Evolutionary conservation across 768 basidiomycete species (phyloP), one percentile per base, ranked within the genome.

Genomic region (Rhizopogon rudus): DNA sequence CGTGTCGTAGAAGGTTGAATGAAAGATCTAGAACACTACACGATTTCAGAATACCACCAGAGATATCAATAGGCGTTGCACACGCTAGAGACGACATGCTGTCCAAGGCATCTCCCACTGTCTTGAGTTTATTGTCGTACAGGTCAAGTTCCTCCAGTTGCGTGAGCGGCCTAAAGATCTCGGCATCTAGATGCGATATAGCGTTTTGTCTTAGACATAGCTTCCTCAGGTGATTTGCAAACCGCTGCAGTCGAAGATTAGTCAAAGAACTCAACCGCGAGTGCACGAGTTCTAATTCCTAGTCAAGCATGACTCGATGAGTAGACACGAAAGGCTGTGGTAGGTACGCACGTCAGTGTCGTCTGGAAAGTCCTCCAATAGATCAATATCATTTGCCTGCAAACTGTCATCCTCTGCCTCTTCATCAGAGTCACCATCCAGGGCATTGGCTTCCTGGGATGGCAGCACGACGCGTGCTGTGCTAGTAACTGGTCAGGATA

Each of bases 61-160:
- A 31, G 52, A 6, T 46, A 28, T 33, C 6, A 39, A 40, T 17
- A 37, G 13, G 28, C 43, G 50, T 10, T 2, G 72, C 84, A 62
- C 67, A 91, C 90, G 61, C 75, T 51, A 93, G 75, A 33, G 77
- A 77, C 5, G 69, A 67, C 42, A 85, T 64, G 35, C 75, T 75
- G 56, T 86, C 77, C 52, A 98, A 63, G 0, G 88, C 86, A 57
- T 82, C 74, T 0, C 81, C 88, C 17, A 91, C 68, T 49, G 75
- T 71, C 72, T 91, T 95, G 60, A 99, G 69, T 68, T 92, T 87
- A 74, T 99, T 99, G 70, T 99, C 97, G 67, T 98, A 99, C 58
- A 98, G 63, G 72, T 99, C 97, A 55, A 98, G 71, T 59, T 98
- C 97, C 65, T 93, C 90, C 37, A 99, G 72, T 44, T 82, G 77